Base-by-base conservation (phyloP, 352 stramenopile genomes). In the Pythium aristosporum region DNA sequence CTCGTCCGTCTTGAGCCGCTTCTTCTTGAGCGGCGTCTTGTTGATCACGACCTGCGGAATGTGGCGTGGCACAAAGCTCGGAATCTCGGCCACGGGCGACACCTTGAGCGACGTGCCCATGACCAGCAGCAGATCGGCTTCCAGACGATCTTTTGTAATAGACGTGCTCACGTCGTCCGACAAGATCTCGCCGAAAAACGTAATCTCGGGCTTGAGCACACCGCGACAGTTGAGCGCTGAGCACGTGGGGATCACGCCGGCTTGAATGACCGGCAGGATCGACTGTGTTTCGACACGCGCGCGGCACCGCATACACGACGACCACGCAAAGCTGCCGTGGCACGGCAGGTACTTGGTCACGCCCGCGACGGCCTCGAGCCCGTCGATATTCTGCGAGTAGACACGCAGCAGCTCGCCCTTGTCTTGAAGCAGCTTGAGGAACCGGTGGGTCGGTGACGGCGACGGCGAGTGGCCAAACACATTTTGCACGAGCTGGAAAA, bases 311-410 rank as follows among this genome's bases (percentile, higher is more conserved):
- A 97, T 96, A 71, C 96, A 99, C 3, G 73, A 82, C 7, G 95
- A 97, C 62, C 73, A 90, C 1, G 87, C 80, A 58, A 99, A 94
- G 48, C 80, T 96, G 43, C 97, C 97, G 75, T 99, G 97, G 58
- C 95, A 97, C 58, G 97, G 93, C 18, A 99, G 92, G 57, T 97
- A 88, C 65, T 79, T 84, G n/a, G 75, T 94, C 41, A 98, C 85
- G 20, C 95, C 96, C 2, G 96, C 96, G 11, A 80, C 66, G 47
- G 88, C 63, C 68, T 99, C 97, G 36, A 99, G 71, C 0, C 90
- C 96, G 71, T 99, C 98, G 71, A 99, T 99, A 72, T 99, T 99
- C 72, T 99, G 96, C 34, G 96, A 98, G 69, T 98, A 99, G 34
- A 97, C 76, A 4, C 95, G 81, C 61, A 98, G 68, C 36, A 99